Evolutionary conservation across 805 yeast species (phyloP), one percentile per base, ranked within the genome.

Genomic region (Hanseniaspora pseudoguilliermondii): DNA sequence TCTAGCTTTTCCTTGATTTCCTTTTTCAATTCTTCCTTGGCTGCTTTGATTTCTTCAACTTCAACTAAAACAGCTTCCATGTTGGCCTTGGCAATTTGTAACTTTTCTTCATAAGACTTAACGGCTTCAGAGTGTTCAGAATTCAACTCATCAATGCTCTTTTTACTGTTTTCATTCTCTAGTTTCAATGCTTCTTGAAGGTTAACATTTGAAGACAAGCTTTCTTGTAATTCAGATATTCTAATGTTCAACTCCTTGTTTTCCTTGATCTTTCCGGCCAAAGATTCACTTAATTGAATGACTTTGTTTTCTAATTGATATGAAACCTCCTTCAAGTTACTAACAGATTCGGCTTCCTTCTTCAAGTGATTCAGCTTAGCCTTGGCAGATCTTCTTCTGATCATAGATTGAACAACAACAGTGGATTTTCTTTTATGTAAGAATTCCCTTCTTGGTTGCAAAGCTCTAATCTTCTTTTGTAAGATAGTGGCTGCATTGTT

Each of bases 241-340:
- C 85, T 84, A 16, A 71, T 70, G 58, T 79, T 75, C 65, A 91
- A 75, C 59, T 76, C 78, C 72, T 83, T 84, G 69, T 90, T 90
- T 62, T 88, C 96, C 61, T 81, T 86, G 27, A 85, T 83, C 67
- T 87, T 86, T 39, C 81, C 71, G 0, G 95, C 80, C 59, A 91
- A 75, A 13, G 84, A 78, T 65, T 91, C 95, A 3, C 97, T 91
- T 62, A 93, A 79, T 69, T 90, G 95, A 61, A 93, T 89, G n/a
- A 95, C 97, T 75, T 95, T 93, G 71, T 93, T 93, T 70, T 93
- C 99, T 64, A 95, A 78, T 67, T 85, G 81, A 71, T 88, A 93
- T 64, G 95, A 89, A 41, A 87, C 95, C 68, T 91, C 96, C 69
- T 87, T 81, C 73, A 87, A 78, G 66, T 84, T 95, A 66, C 84